Conservation (phyloP, 2,329 filamentous ascomycete genomes). For the Hypoxylon sp. region DNA sequence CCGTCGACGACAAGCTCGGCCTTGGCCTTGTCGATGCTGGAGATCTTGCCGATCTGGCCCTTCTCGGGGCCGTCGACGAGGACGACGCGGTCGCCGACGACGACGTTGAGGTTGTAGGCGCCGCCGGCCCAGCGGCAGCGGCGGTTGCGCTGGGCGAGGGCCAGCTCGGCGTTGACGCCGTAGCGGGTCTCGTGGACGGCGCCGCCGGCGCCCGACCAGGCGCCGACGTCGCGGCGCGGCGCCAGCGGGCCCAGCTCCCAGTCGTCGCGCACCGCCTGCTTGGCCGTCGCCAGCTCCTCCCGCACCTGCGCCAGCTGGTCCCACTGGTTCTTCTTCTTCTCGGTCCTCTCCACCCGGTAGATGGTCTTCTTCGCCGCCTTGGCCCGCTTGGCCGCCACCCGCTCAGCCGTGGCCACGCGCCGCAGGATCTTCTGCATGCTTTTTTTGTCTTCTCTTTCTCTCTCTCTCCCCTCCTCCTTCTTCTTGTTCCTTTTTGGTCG, state of each 20-base stretch:
- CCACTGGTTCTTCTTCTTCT: conserved; percentile 40
- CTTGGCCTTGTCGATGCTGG: conserved; percentile 59
- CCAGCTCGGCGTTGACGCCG: conserved; percentile 33
- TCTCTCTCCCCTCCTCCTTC: too few relatives aligned
- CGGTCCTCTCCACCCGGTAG: conserved; percentile 26
- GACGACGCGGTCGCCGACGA: conserved; percentile 79
- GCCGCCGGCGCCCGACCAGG: conserved; percentile 65
- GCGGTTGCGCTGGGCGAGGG: conserved; percentile 46
- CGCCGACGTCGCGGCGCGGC: conserved; percentile 76
- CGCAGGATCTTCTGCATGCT: conserved; percentile 47
- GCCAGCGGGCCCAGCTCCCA: conserved; percentile 81
- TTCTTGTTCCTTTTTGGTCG: neutral
- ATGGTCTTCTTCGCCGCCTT: conserved; percentile 45
- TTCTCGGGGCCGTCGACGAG: conserved; percentile 79
- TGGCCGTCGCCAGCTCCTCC: conserved; percentile 55
- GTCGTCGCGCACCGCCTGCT: conserved; percentile 71
- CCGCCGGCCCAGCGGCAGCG: conserved; percentile 62
- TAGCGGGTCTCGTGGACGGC: conserved; percentile 54
- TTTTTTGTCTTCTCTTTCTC: too few relatives aligned
- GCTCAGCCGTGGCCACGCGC: conserved; percentile 50
- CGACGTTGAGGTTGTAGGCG: conserved; percentile 66
- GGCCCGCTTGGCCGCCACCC: conserved; percentile 45
- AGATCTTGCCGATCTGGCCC: conserved; percentile 82
- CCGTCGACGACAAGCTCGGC: conserved; percentile 69
- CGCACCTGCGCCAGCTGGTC: conserved; percentile 43